phyloP scores from a whole-genome alignment of 164 flowering plant species.

The Euptelea pleiosperma region DNA sequence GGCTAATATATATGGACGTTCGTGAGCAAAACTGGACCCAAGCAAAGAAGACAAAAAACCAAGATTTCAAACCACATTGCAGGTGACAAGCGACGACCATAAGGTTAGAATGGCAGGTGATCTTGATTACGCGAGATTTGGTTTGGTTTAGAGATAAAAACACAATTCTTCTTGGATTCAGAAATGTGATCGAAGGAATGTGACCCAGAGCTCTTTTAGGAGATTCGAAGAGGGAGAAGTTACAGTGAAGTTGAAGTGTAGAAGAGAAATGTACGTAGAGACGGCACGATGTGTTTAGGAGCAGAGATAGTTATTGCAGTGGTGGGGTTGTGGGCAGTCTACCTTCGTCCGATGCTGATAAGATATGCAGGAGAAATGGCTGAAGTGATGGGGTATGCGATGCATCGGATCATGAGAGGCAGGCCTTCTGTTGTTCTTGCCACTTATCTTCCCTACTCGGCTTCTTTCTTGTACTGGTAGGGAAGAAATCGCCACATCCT shows the following conservation, averaged over 20 bases:
- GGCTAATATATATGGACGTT: too few species aligned
- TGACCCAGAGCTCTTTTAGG: too few species aligned
- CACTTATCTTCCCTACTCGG: constrained; percentile 24
- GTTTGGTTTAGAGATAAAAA: background rate
- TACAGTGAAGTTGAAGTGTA: too few species aligned
- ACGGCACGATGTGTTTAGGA: constrained; percentile 21
- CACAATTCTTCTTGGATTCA: background rate
- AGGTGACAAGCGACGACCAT: too few species aligned
- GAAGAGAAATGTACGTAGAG: constrained; percentile 8
- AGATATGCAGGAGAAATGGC: constrained; percentile 31
- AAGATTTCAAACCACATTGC: too few species aligned
- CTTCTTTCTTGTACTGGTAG: constrained; percentile 11
- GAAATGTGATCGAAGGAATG: background rate
- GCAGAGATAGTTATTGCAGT: constrained; percentile 19
- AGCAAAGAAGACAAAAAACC: too few species aligned
- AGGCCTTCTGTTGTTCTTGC: constrained; percentile 18
- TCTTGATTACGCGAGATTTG: background rate
- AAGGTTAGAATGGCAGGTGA: constrained; percentile 11
- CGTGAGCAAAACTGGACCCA: too few species aligned
- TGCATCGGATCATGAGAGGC: constrained; percentile 11
- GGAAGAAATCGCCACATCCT: too few species aligned
- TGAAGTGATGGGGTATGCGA: constrained; percentile 22
- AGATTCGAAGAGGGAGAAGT: background rate
- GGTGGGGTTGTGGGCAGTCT: constrained; percentile 33
- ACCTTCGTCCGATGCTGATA: constrained; percentile 25